Percentiles rank a stretch among this genome's conserved stretches.
Evolutionary conservation across 306 rosid species (phyloP).

Genomic region (Prunus campanulata): DNA sequence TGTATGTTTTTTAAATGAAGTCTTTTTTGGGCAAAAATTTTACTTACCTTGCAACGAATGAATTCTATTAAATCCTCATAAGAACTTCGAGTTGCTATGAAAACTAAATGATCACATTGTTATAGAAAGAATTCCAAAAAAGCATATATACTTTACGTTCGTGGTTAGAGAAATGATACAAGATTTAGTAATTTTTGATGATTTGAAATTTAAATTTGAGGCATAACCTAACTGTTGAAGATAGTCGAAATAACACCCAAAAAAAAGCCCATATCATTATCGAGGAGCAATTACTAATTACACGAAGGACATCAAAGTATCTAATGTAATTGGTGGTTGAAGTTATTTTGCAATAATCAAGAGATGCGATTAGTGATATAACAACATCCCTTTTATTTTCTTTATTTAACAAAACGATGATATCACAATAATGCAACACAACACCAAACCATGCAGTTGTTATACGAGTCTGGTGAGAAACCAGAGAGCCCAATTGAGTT

Average conservation of each 20-base stretch:
- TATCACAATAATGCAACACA: neutral
- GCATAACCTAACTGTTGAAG: fast-evolving
- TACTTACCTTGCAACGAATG: neutral
- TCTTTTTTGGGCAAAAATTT: no score
- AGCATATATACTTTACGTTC: neutral
- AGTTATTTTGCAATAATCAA: neutral
- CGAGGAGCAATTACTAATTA: neutral
- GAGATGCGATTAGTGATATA: neutral
- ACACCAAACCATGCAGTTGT: neutral
- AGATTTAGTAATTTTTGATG: no score
- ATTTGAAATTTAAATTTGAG: no score
- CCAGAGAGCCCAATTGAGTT: neutral
- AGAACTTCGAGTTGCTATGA: neutral
- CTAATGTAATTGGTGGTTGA: neutral
- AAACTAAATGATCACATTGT: neutral
- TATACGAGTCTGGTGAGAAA: neutral
- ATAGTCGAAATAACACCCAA: no score
- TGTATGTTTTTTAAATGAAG: no score
- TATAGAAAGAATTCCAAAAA: neutral
- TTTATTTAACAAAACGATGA: neutral
- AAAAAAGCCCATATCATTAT: no score
- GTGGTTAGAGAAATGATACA: no score
- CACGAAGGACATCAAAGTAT: neutral
- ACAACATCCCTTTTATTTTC: neutral
- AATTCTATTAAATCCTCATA: neutral